Base-by-base conservation (phyloP, 352 stramenopile genomes). In the Phytophthora fragariae region DNA sequence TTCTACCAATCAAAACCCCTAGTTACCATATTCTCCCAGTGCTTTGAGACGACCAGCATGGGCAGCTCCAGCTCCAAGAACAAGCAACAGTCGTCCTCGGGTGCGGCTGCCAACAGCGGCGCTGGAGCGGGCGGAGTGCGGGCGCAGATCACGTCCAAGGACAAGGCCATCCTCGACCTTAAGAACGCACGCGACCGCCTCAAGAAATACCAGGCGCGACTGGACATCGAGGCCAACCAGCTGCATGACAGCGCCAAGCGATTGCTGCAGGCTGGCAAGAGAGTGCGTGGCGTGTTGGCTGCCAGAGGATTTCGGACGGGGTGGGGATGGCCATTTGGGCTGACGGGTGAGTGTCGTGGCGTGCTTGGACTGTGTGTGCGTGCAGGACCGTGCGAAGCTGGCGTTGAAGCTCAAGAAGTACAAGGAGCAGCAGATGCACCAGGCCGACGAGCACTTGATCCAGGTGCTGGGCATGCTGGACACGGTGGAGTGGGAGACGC, bases 351-450 rank as follows among this genome's bases (percentile, higher is more conserved):
- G 33, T 9, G 33, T 37, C 33, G 33, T 37, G 33, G 5, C 33
- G 7, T 10, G 33, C 1, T 15, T 73, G 14, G 21, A 8, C 14
- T 49, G 41, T 49, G 41, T 49, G 11, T 39, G 49, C 31, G 5
- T 72, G 49, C 64, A 96, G 86, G 90, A 96, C 57, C 87, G 89
- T 15, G 91, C 91, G 5, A 97, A 95, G 68, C 73, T 97, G 21
- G 91, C 87, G 74, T 77, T 97, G 37, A 93, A 96, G 68, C 78
- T 97, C 33, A 96, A 94, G 61, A 97, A 97, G 77, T 97, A 94
- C 72, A 96, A 96, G 62, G 87, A 96, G 69, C 85, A 91, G 65
- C 90, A 97, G 75, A 95, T 97, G 73, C 80, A 89, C 24, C 85
- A 97, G 62, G 89, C 91, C 10, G 89, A 96, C 67, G 84, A 89